These are phyloP conservation scores for Nevesoporus exiguus DNA, from an alignment of 768 basidiomycete species.

Conservation along the genomic window DNA sequence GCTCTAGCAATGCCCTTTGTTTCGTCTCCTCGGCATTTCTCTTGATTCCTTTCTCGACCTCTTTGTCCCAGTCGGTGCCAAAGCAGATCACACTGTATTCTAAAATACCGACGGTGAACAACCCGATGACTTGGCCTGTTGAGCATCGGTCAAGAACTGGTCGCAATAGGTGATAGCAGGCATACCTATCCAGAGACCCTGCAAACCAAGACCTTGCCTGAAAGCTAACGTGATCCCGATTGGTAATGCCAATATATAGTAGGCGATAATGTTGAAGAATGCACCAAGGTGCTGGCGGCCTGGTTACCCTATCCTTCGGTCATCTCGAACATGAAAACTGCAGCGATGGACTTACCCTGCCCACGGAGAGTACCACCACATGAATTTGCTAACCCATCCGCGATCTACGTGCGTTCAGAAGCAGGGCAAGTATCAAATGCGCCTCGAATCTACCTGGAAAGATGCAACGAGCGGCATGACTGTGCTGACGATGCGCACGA, in stretches of 20 bases:
- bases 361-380: constrained; percentile 50
- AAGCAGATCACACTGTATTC: constrained; percentile 63
- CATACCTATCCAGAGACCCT: constrained; percentile 51
- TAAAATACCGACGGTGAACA: constrained; percentile 67
- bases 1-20: constrained; percentile 25
- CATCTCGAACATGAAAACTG: too few species aligned
- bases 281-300: constrained; percentile 70
- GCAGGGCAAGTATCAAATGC: not conserved
- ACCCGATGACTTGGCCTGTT: constrained; percentile 66
- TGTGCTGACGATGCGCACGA: constrained; percentile 44
- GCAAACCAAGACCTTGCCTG: constrained; percentile 39
- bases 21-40: constrained; percentile 36
- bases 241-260: constrained; percentile 52
- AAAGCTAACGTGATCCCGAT: constrained; percentile 53
- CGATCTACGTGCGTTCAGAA: constrained; percentile 34
- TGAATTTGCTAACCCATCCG: constrained; percentile 50
- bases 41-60: constrained; percentile 38
- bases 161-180: not conserved
- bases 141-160: constrained; percentile 8
- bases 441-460: constrained; percentile 39
- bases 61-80: constrained; percentile 47
- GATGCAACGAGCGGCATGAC: constrained; percentile 55
- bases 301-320: constrained; percentile 14
- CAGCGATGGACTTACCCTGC: constrained; percentile 32
- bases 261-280: constrained; percentile 66